phyloP scores from a whole-genome alignment of 2,329 filamentous ascomycete genomes.

The Triangularia verruculosa region DNA sequence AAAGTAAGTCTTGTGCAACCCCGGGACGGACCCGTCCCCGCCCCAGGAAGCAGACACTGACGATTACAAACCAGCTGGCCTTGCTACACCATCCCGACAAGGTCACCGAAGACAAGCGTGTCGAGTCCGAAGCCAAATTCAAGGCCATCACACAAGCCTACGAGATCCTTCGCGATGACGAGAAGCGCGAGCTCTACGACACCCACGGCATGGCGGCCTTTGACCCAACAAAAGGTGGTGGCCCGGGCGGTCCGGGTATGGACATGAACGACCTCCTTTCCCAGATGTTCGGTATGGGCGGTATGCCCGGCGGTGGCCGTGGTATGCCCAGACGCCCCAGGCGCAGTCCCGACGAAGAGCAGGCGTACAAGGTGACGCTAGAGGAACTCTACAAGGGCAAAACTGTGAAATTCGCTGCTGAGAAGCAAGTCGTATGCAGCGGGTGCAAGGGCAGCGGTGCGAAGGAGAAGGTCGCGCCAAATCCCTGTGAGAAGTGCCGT shows the following conservation, averaged over 20 bases:
- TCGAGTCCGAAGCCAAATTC: constrained; percentile 85
- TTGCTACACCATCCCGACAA: constrained; percentile 93
- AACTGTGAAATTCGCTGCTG: constrained; percentile 93
- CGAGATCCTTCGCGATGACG: constrained; percentile 94
- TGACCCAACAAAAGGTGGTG: constrained; percentile 65
- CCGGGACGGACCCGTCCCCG: constrained; percentile 14
- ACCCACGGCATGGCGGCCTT: constrained; percentile 95
- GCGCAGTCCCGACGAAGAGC: constrained; percentile 79
- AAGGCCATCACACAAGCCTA: constrained; percentile 92
- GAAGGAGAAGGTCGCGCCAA: constrained; percentile 85
- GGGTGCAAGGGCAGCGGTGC: constrained; percentile 86
- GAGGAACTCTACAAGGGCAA: constrained; percentile 99
- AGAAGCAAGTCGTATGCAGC: constrained; percentile 87
- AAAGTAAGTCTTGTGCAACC: constrained; percentile 58
- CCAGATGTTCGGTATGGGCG: constrained; percentile 83
- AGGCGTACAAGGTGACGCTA: constrained; percentile 84
- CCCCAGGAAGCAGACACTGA: constrained; percentile 18
- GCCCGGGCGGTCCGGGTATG: constrained; percentile 63
- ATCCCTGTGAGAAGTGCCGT: constrained; percentile 79
- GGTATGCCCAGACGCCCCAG: constrained; percentile 59
- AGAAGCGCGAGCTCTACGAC: constrained; percentile 90
- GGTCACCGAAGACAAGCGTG: constrained; percentile 79
- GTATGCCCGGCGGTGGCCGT: constrained; percentile 37
- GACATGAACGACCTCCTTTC: constrained; percentile 91
- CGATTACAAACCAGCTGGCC: constrained; percentile 59